Percentiles rank a stretch among this genome's conserved stretches.
Evolutionary conservation across 495 filamentous ascomycete species (phyloP).

Genomic region (Xylaria sp.): DNA sequence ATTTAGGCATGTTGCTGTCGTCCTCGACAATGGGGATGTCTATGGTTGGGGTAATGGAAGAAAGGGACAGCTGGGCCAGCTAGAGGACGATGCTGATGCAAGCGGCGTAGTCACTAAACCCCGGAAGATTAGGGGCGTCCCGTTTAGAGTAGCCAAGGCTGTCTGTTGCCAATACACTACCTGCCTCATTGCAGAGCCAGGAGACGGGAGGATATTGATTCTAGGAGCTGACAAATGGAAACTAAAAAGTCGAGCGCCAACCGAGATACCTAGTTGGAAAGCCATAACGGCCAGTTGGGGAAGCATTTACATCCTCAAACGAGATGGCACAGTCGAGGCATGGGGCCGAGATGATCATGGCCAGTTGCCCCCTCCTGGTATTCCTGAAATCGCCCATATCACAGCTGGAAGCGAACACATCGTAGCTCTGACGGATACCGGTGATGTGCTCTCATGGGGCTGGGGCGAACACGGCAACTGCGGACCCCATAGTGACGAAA

Average conservation of each 20-base stretch:
- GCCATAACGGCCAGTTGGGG: conserved; percentile 81
- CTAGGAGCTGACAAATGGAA: conserved; percentile 76
- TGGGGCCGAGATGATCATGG: conserved; percentile 87
- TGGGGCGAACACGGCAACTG: conserved; percentile 99
- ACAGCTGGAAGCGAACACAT: conserved; percentile 89
- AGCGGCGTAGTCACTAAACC: conserved; percentile 61
- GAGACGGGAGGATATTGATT: conserved; percentile 62
- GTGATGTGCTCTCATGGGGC: conserved; percentile 78
- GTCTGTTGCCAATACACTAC: conserved; percentile 87
- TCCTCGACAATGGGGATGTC: conserved; percentile 75
- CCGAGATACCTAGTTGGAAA: conserved; percentile 56
- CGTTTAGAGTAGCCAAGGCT: conserved; percentile 63
- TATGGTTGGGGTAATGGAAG: conserved; percentile 89
- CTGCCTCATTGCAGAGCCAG: conserved; percentile 63
- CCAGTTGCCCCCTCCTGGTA: conserved; percentile 69
- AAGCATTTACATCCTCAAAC: conserved; percentile 71
- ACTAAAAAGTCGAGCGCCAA: conserved; percentile 55
- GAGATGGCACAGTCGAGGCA: conserved; percentile 61
- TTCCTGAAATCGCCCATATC: conserved; percentile 61
- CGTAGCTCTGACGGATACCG: conserved; percentile 68
- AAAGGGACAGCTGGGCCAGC: conserved; percentile 80
- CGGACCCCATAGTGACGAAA: conserved; percentile 65
- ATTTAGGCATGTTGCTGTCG: conserved; percentile 77
- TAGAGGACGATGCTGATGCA: conserved; percentile 34
- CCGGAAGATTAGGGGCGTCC: conserved; percentile 59